phyloP scores from a whole-genome alignment of 1,284 basidiomycete genomes.

The Rhizoctonia solani region DNA sequence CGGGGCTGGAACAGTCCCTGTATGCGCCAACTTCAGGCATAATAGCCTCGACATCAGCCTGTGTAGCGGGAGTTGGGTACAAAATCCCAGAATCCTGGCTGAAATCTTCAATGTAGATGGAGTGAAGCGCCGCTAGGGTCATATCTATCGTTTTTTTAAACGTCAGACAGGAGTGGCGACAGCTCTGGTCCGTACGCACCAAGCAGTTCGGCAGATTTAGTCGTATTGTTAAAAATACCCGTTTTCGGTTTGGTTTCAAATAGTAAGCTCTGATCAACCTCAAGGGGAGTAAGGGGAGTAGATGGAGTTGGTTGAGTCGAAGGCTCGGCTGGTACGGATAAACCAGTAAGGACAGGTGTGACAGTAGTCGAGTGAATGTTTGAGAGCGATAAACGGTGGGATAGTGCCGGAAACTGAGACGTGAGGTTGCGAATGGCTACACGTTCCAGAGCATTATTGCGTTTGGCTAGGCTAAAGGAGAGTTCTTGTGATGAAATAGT shows the following conservation, averaged over 20 bases:
- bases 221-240: slow-evolving; percentile 11
- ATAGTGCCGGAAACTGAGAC: neutral
- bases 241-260: slow-evolving; percentile 4
- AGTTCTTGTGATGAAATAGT: slow-evolving; percentile 7
- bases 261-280: neutral
- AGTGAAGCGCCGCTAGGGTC: slow-evolving; percentile 15
- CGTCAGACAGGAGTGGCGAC: slow-evolving; percentile 2
- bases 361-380: neutral
- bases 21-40: neutral
- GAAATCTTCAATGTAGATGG: slow-evolving; percentile 28
- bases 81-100: neutral
- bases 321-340: neutral
- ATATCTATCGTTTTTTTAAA: neutral
- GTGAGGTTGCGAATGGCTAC: slow-evolving; percentile 16
- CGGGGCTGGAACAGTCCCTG: neutral
- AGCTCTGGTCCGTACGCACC: slow-evolving; percentile 22
- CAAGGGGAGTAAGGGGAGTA: slow-evolving; percentile 21
- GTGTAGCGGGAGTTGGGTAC: neutral
- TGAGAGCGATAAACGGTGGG: neutral
- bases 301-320: slow-evolving; percentile 3
- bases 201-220: slow-evolving; percentile 24
- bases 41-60: neutral
- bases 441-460: slow-evolving; percentile 28
- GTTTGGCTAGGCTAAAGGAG: neutral
- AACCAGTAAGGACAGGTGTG: neutral